phyloP scores from a whole-genome alignment of 2,329 filamentous ascomycete species.

The Penicillium olsonii region DNA sequence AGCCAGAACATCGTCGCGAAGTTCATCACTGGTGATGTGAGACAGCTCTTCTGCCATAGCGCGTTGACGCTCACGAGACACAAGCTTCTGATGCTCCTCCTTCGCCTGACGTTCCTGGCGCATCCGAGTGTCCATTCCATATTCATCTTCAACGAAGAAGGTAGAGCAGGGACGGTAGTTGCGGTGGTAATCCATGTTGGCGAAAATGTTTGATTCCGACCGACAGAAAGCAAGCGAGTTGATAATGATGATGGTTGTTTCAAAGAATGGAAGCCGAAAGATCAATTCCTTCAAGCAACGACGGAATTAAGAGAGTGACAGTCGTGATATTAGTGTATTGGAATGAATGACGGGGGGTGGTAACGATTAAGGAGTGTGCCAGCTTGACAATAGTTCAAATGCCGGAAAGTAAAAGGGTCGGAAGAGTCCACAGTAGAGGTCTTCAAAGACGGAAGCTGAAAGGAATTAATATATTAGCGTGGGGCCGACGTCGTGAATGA shows the following conservation, averaged over 20 bases:
- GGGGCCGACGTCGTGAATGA: conserved; percentile 6
- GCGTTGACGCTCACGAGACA: conserved; percentile 81
- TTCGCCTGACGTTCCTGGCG: conserved; percentile 49
- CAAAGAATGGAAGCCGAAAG: conserved; percentile 48
- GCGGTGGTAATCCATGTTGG: conserved; percentile 58
- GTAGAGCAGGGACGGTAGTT: conserved; percentile 67
- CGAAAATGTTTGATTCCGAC: conserved; percentile 17
- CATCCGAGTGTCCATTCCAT: conserved; percentile 57
- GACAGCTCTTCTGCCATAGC: conserved; percentile 88
- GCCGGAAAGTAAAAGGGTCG: conserved; percentile 30
- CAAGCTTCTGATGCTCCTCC: conserved; percentile 73
- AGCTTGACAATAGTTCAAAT: conserved; percentile 44
- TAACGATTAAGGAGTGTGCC: conserved; percentile 51
- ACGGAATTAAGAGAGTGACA: conserved; percentile 54
- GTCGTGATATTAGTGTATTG: conserved; percentile 44
- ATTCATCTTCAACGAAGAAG: conserved; percentile 66
- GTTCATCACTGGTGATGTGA: conserved; percentile 80
- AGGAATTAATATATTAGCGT: conserved; percentile 33
- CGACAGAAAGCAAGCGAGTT: conserved; percentile 2
- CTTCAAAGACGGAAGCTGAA: conserved; percentile 37
- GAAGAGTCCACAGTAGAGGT: conserved; percentile 31
- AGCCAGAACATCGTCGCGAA: conserved; percentile 88
- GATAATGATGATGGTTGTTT: conserved; percentile 25
- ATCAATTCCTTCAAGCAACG: conserved; percentile 39
- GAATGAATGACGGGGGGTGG: conserved; percentile 60